Base-by-base conservation (phyloP, 495 filamentous ascomycete species). In the Tuber umbilicatum region DNA sequence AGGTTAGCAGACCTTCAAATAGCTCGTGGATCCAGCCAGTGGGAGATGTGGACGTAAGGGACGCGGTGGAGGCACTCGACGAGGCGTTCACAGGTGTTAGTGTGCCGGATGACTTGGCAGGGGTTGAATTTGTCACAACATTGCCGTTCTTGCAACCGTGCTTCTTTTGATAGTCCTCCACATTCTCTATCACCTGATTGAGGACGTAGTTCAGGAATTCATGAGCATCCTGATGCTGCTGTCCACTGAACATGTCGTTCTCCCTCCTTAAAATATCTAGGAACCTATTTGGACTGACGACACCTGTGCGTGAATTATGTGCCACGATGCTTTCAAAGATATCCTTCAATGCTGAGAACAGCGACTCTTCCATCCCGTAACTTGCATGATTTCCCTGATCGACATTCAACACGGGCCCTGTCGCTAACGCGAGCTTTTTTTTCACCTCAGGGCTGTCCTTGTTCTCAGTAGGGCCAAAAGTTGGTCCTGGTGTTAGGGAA, bases 221-320 rank as follows among this genome's bases (percentile, higher is more conserved):
- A 81, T 99, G 95, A 9, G 95, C 95, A 85, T 99, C 95, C 84
- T 99, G 95, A 83, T 99, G 95, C 92, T 97, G 96, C 37, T 93
- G 90, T 50, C 91, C 92, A 69, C 94, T 91, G 78, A 98, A 99
- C 93, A 97, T 97, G 83, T 98, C 96, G 81, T 98, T 94, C 76
- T 98, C 93, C 40, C 92, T 88, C 81, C 93, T 92, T 76, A 99
- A 88, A 17, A 97, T 92, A 82, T 98, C 96, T 69, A 99, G 85
- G 76, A 99, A 98, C 78, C 94, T 90, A 73, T 93, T 90, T 4
- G 95, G 95, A 80, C 92, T 95, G n/a, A 97, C 87, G 12, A 99
- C 92, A 16, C 95, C 95, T 2, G 93, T 93, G 73, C 93, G 89
- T 27, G 92, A 91, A 74, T 89, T 85, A 82, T 93, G 93, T 50